Base-by-base conservation (phyloP, 139 green algal genomes). In the Chlorella sorokiniana region DNA sequence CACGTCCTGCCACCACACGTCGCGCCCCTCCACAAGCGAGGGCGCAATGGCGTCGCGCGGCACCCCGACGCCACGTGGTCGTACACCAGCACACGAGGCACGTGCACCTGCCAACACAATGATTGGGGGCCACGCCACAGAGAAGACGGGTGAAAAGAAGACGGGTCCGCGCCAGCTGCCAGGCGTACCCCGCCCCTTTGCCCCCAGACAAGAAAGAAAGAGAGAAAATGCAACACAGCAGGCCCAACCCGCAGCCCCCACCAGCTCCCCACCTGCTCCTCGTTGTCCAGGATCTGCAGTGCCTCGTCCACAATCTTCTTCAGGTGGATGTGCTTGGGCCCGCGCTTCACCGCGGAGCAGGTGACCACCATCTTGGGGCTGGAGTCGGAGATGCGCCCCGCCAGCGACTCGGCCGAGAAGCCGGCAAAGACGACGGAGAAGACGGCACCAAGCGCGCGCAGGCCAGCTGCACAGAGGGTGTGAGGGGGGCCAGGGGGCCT, bases 341-440 rank as follows among this genome's bases (percentile, higher is more conserved):
- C 96, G 29, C 96, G 91, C 86, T 91, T 92, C 7, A 97, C 93
- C 16, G 82, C 93, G 27, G 88, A 92, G 68, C 67, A 81, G 37
- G 86, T 91, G 54, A 92, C 44, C 33, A 91, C 65, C 41, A 89
- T 77, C 38, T 75, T 76, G 44, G 91, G 64, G 37, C 85, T 85
- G 86, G 82, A 91, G 87, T 96, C 91, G 33, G 83, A n/a, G 44
- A 97, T 92, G 41, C 93, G 87, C 3, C 87, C 87, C 33, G 90
- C 89, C 67, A 99, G 91, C 0, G 92, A 85, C 70, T 99, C 94
- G 7, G 96, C 94, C 22, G 89, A 95, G 88, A 99, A 99, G 51
- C 96, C 96, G 6, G 84, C 96, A 85, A 99, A 99, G 52, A 99
- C 96, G 6, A 99, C 95, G 4, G 85, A 94, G 87, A 98, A 96